A percentile compares a stretch with the other conserved stretches of the same genome.
These are phyloP conservation scores for Stentor coeruleus DNA, from an alignment of 73 alveolate species.

Conservation along the genomic window DNA sequence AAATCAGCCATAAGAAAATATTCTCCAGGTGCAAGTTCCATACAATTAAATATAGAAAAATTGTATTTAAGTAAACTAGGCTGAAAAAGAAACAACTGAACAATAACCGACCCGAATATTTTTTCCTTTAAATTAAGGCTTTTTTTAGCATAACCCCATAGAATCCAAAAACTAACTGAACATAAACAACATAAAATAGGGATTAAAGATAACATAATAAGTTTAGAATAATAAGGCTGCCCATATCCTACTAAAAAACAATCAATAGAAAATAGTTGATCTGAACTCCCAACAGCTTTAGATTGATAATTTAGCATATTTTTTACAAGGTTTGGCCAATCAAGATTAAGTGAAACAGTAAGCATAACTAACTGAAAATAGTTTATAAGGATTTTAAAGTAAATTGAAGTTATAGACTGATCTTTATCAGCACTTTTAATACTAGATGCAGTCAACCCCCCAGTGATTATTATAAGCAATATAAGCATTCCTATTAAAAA, in stretches of 20 bases:
- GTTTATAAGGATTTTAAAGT: conserved; percentile 43
- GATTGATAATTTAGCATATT: not conserved
- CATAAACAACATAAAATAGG: too few relatives aligned
- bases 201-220: too few relatives aligned
- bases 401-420: conserved; percentile 34
- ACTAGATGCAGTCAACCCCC: conserved; percentile 31
- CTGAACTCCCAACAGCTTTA: conserved; percentile 1
- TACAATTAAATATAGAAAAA: too few relatives aligned
- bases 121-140: too few relatives aligned
- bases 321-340: conserved; percentile 48
- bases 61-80: too few relatives aligned
- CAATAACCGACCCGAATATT: too few relatives aligned
- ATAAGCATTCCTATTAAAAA: conserved; percentile 14
- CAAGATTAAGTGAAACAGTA: conserved; percentile 40
- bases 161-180: too few relatives aligned
- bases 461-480: conserved; percentile 10
- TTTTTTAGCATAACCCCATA: too few relatives aligned
- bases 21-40: too few relatives aligned
- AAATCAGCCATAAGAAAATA: conserved; percentile 26
- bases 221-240: conserved; percentile 40
- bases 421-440: conserved; percentile 40
- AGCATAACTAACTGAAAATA: conserved; percentile 39
- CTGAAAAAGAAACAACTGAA: too few relatives aligned
- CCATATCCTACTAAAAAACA: conserved; percentile 28
- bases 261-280: conserved; percentile 24